Conservation (phyloP, 345 rosid species). For the Crucihimalaya himalaica region DNA sequence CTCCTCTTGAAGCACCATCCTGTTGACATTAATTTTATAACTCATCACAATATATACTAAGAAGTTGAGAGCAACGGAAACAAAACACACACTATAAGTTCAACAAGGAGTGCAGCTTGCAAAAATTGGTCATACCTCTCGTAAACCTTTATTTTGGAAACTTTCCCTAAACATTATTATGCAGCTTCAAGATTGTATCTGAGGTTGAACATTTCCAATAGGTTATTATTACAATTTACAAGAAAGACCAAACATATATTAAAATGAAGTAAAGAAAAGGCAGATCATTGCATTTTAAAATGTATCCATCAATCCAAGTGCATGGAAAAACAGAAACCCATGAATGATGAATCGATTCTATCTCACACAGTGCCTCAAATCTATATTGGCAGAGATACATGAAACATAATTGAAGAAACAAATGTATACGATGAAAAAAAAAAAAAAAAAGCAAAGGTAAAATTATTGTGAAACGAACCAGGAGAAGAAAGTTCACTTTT, state of each 20-base stretch:
- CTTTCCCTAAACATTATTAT: slow-evolving; percentile 23
- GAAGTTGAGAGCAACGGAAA: neutral
- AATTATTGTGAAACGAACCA: neutral
- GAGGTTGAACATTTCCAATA: neutral
- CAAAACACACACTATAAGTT: neutral
- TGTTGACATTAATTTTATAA: neutral
- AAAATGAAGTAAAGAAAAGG: neutral
- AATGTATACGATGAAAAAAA: no score
- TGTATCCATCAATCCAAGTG: neutral
- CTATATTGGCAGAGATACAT: neutral
- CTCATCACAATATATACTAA: neutral
- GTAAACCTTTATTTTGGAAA: neutral
- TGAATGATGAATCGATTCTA: neutral
- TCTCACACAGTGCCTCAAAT: neutral
- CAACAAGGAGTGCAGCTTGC: neutral
- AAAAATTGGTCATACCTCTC: slow-evolving; percentile 3
- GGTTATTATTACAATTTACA: neutral
- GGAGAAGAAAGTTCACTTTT: neutral
- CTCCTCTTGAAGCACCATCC: slow-evolving; percentile 28
- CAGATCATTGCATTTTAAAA: neutral
- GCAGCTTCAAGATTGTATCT: neutral
- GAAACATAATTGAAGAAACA: neutral
- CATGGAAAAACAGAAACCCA: neutral
- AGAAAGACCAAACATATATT: neutral
- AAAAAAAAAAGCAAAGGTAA: no score